These are phyloP conservation scores for Erythrophleum fordii DNA, from an alignment of 306 rosid species.

Conservation along the genomic window DNA sequence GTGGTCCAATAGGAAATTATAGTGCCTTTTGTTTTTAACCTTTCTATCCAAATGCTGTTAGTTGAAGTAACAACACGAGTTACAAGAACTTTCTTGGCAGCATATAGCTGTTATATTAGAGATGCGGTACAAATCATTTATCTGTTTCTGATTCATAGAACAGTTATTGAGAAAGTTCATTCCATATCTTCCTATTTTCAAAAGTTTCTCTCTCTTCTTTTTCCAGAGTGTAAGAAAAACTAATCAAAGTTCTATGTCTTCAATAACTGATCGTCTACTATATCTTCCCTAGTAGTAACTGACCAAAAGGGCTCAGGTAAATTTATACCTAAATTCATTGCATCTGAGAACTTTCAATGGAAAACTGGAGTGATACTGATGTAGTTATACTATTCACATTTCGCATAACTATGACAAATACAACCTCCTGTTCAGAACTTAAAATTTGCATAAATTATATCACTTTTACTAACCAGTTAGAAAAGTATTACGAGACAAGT, in stretches of 20 bases:
- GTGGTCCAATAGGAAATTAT: slow-evolving; percentile 23
- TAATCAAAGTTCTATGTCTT: not conserved
- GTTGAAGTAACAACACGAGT: not conserved
- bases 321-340: too few relatives aligned
- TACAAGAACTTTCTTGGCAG: not conserved
- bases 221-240: not conserved
- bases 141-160: not conserved
- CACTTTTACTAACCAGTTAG: not conserved
- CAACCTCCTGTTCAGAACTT: not conserved
- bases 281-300: too few relatives aligned
- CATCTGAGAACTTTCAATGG: not conserved
- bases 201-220: not conserved
- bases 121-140: not conserved
- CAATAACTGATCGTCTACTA: too few relatives aligned
- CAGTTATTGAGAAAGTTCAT: not conserved
- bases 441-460: not conserved
- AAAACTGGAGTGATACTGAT: not conserved
- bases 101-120: not conserved
- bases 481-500: not conserved
- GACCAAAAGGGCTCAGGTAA: too few relatives aligned
- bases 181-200: not conserved
- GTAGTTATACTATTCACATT: too few relatives aligned
- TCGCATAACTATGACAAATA: not conserved
- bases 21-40: not conserved
- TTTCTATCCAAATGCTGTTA: not conserved